Evolutionary conservation across 345 rosid genomes (phyloP).

Genomic region (Acer yangbiense): DNA sequence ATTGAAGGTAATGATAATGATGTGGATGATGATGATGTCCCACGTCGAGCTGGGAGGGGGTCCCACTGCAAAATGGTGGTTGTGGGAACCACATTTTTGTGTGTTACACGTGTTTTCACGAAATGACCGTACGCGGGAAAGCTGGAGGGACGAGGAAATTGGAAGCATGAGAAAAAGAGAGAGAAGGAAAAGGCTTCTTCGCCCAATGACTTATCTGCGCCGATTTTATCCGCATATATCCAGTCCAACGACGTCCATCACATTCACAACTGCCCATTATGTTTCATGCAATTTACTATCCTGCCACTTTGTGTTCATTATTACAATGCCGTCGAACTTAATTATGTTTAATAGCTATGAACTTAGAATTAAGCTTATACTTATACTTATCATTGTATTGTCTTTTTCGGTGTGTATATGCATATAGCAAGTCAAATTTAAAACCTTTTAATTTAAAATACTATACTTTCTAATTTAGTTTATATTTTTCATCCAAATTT

Average conservation of each 20-base stretch:
- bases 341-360: too few species aligned
- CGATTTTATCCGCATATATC: background rate
- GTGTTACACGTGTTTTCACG: constrained; percentile 20
- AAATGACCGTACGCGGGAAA: background rate
- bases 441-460: too few species aligned
- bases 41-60: constrained; percentile 13
- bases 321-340: too few species aligned
- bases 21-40: constrained; percentile 3
- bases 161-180: background rate
- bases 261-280: background rate
- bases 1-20: background rate
- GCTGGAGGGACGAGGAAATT: constrained; percentile 14
- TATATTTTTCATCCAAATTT: too few species aligned
- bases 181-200: too few species aligned
- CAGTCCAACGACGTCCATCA: background rate
- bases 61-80: background rate
- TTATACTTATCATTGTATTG: too few species aligned
- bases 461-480: too few species aligned
- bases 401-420: too few species aligned
- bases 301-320: background rate
- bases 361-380: too few species aligned
- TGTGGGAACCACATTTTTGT: background rate
- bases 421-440: too few species aligned
- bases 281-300: background rate
- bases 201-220: background rate